Conservation (phyloP, 306 rosid genomes). For the Gillenia trifoliata region DNA sequence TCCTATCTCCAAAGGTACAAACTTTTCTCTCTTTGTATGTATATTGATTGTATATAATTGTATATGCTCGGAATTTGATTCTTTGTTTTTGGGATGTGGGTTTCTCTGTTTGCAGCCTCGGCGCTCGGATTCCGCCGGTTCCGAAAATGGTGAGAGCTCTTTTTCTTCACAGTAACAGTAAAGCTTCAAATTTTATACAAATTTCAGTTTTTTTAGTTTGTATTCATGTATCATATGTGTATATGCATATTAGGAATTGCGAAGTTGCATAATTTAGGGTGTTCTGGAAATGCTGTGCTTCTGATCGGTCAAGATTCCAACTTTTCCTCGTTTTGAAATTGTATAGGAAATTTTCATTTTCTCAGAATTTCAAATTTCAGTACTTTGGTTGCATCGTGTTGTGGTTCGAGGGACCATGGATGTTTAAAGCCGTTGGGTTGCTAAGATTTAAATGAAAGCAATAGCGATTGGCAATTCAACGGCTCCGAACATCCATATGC, state of each 20-base stretch:
- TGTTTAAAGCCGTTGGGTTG: too few species aligned
- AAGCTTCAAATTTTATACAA: neutral
- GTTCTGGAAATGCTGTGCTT: neutral
- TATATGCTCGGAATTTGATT: neutral
- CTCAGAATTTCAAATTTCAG: neutral
- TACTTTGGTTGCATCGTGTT: neutral
- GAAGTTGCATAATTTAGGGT: neutral
- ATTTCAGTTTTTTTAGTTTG: neutral
- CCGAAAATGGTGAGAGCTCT: conserved; percentile 40
- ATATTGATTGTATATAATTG: too few species aligned
- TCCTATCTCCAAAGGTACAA: conserved; percentile 69
- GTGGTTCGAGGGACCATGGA: neutral
- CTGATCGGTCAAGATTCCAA: neutral
- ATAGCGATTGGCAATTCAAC: too few species aligned
- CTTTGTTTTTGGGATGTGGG: conserved; percentile 10
- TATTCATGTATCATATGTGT: neutral
- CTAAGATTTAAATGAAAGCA: too few species aligned
- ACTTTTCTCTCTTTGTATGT: neutral
- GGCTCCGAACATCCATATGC: too few species aligned
- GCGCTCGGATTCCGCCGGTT: conserved; percentile 62
- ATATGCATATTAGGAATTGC: neutral
- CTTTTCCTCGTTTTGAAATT: neutral
- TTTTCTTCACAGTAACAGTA: neutral
- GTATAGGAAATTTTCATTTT: neutral
- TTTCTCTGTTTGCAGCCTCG: conserved; percentile 37